These are phyloP conservation scores for Magnaporthales sp. DNA, from an alignment of 2,329 filamentous ascomycete species.

Conservation along the genomic window DNA sequence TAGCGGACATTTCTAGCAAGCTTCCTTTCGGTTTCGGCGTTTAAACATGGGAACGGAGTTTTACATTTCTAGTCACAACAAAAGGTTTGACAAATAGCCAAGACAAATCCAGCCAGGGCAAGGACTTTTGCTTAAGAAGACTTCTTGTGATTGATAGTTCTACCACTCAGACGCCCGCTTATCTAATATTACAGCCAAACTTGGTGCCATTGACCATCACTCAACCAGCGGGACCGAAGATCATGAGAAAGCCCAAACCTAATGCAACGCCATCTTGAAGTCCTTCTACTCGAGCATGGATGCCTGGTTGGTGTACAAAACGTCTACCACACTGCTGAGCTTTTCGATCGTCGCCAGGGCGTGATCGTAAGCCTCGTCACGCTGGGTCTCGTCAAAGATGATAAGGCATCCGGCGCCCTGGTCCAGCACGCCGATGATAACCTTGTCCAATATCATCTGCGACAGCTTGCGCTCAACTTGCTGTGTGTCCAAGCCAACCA, in stretches of 20 bases:
- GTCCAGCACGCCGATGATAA: constrained; percentile 94
- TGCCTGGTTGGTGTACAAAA: constrained; percentile 95
- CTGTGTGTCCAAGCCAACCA: constrained; percentile 91
- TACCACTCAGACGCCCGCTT: not conserved
- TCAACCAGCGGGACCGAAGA: not conserved
- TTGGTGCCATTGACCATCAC: not conserved
- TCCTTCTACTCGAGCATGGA: constrained; percentile 75
- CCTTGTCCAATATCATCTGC: constrained; percentile 99
- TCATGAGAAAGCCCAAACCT: not conserved
- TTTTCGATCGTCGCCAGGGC: constrained; percentile 94
- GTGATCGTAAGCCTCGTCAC: constrained; percentile 89
- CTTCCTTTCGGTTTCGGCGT: not conserved
- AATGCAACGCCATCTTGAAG: not conserved
- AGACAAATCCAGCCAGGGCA: not conserved
- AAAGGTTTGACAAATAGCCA: not conserved
- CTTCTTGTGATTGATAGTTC: not conserved
- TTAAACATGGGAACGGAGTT: not conserved
- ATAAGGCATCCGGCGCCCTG: constrained; percentile 97
- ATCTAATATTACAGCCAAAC: constrained; percentile 1
- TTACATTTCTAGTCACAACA: not conserved
- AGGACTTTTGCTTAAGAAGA: not conserved
- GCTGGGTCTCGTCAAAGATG: constrained; percentile 89
- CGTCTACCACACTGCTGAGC: constrained; percentile 93
- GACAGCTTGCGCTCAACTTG: constrained; percentile 97
- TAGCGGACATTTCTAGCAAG: not conserved